Conservation (phyloP, 768 basidiomycete species). For the Mycena albidolilacea region DNA sequence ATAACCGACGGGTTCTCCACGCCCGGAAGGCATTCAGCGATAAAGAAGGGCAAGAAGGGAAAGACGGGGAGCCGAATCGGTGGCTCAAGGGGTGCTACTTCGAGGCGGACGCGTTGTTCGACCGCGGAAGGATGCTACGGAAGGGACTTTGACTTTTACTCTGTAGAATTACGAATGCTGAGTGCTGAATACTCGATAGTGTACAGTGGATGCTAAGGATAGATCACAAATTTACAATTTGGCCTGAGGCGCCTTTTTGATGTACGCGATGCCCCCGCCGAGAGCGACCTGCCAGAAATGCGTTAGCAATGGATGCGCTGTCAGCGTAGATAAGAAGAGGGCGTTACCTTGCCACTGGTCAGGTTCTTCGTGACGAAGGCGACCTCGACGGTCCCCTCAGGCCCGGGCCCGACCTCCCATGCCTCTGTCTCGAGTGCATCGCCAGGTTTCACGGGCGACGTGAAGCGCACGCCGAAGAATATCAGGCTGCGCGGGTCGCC, state of each 20-base stretch:
- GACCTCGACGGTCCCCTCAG: conserved; percentile 67
- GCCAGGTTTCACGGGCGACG: conserved; percentile 87
- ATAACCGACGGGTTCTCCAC: conserved; percentile 92
- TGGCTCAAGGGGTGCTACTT: conserved; percentile 95
- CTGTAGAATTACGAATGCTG: not conserved
- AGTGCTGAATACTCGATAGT: not conserved
- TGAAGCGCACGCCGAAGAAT: conserved; percentile 83
- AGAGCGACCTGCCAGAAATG: conserved; percentile 58
- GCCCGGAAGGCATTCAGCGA: conserved; percentile 84
- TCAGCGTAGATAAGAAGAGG: not conserved
- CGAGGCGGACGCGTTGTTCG: conserved; percentile 75
- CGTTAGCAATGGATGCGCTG: not conserved
- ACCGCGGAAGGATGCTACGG: conserved; percentile 70
- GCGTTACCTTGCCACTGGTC: conserved; percentile 68
- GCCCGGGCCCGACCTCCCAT: conserved; percentile 81
- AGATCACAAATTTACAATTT: conserved; percentile 42
- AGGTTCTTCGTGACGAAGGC: conserved; percentile 75
- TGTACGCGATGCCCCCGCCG: conserved; percentile 76
- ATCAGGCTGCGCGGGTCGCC: conserved; percentile 74
- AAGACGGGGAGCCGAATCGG: conserved; percentile 69
- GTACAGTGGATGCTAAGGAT: too few relatives aligned
- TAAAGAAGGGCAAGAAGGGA: conserved; percentile 47
- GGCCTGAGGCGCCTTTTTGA: conserved; percentile 59
- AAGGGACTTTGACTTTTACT: conserved; percentile 34
- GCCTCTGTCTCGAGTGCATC: conserved; percentile 83